phyloP scores from a whole-genome alignment of 305 asterid species.

The Rubia peregrina region DNA sequence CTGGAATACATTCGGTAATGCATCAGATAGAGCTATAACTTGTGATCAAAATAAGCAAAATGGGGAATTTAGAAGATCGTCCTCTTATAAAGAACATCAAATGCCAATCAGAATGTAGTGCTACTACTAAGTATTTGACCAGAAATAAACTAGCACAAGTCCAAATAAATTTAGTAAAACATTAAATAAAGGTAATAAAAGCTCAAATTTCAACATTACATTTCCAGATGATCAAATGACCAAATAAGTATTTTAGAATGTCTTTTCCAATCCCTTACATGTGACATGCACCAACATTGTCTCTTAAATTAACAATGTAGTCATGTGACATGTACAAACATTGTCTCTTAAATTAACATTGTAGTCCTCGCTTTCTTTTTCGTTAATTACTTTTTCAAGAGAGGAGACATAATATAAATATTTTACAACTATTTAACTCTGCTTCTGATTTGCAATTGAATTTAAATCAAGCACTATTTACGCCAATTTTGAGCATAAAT shows the following conservation, averaged over 20 bases:
- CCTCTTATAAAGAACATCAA: background rate
- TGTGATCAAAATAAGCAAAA: background rate
- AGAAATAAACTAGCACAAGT: background rate
- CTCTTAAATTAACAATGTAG: background rate
- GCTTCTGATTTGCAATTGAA: too few species aligned
- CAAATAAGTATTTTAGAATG: background rate
- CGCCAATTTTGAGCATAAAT: too few species aligned
- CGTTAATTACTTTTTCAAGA: background rate
- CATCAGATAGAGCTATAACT: constrained; percentile 19
- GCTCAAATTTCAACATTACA: background rate
- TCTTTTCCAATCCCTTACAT: background rate
- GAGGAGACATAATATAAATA: too few species aligned
- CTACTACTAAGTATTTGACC: background rate
- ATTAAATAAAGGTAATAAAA: background rate
- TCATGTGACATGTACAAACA: too few species aligned
- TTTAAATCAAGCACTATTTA: too few species aligned
- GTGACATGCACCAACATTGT: background rate
- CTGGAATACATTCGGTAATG: constrained; percentile 27
- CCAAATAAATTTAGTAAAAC: background rate
- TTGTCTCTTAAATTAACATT: too few species aligned
- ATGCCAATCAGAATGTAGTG: background rate
- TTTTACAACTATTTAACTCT: too few species aligned
- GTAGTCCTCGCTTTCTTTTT: background rate
- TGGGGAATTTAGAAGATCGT: background rate
- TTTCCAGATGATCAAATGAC: background rate